These are phyloP conservation scores for Tricholoma sp. DNA, from an alignment of 768 basidiomycete genomes.

Conservation along the genomic window DNA sequence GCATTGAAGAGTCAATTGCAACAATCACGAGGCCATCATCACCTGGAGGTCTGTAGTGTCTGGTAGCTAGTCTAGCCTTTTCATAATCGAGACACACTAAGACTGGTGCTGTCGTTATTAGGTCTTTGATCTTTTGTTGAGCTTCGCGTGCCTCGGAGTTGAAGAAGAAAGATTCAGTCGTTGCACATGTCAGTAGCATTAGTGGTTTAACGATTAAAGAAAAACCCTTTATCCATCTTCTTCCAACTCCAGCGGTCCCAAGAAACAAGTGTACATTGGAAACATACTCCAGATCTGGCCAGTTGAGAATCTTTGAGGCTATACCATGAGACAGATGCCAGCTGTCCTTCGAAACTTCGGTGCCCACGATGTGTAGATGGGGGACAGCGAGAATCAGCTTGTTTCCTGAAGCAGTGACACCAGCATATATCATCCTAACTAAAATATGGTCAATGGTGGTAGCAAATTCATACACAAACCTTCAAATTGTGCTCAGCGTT, in stretches of 20 bases:
- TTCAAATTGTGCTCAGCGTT: conserved; percentile 25
- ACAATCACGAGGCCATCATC: conserved; percentile 22
- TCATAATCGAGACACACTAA: conserved; percentile 28
- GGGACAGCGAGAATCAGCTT: conserved; percentile 20
- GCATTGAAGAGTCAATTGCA: conserved; percentile 26
- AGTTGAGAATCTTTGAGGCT: conserved; percentile 22
- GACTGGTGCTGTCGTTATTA: conserved; percentile 20
- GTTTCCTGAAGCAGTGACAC: conserved; percentile 26
- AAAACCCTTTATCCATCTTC: conserved; percentile 21
- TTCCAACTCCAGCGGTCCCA: conserved; percentile 14
- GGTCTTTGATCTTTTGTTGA: conserved; percentile 19
- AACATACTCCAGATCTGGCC: conserved; percentile 11
- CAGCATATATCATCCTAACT: conserved; percentile 15
- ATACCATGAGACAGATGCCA: conserved; percentile 21
- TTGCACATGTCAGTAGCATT: conserved; percentile 8
- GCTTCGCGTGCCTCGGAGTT: conserved; percentile 16
- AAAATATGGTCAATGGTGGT: conserved; percentile 18
- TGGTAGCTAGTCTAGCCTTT: neutral
- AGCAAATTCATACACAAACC: conserved; percentile 23
- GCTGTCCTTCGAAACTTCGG: conserved; percentile 21
- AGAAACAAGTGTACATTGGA: conserved; percentile 21
- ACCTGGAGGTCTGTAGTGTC: conserved; percentile 4
- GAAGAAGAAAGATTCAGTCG: conserved; percentile 20
- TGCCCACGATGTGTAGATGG: conserved; percentile 22
- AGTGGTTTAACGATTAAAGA: conserved; percentile 20